Base-by-base conservation (phyloP, 352 stramenopile genomes). In the Phytopythium boreale region DNA sequence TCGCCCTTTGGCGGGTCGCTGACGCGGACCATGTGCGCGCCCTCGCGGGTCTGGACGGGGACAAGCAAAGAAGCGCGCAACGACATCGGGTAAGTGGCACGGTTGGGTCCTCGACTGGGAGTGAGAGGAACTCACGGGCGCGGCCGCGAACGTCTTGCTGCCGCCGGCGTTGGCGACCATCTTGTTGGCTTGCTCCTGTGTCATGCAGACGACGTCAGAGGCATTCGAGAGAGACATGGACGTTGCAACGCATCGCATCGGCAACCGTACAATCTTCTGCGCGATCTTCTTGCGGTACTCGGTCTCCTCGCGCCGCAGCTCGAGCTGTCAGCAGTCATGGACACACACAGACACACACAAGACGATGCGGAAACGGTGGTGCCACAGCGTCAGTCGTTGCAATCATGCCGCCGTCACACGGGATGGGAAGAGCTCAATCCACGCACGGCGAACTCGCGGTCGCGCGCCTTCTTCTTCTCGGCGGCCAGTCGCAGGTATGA, bases 231-330 rank as follows among this genome's bases (percentile, higher is more conserved):
- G 39, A 8, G 39, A 27, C 1, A 26, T 19, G 1, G 2, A 14
- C 10, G 46, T 12, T 31, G 14, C 34, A 22, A 31, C 15, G 15
- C 46, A 15, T 14, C 11, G 26, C 8, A 34, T n/a, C n/a, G n/a
- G n/a, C 37, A 6, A 24, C 43, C 73, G 43, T 56, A 86, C 77
- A 47, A 90, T 89, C 62, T 92, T 90, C 59, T 84, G 78, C 6
- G 71, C 72, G 56, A 90, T 89, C 62, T 88, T 90, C 70, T 87
- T 88, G 56, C 79, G 80, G 58, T 87, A 88, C 37, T 89, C 83
- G 19, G 51, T 72, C 46, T 92, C 81, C 66, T 90, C 77, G 14
- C 81, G 79, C 34, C 75, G 63, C 15, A 90, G 76, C 22, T 89
- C 76, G 29, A 70, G 70, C 83, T 61, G 41, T 37, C 22, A 20